These are phyloP conservation scores for Suillus paluster DNA, from an alignment of 768 basidiomycete genomes.

Conservation along the genomic window DNA sequence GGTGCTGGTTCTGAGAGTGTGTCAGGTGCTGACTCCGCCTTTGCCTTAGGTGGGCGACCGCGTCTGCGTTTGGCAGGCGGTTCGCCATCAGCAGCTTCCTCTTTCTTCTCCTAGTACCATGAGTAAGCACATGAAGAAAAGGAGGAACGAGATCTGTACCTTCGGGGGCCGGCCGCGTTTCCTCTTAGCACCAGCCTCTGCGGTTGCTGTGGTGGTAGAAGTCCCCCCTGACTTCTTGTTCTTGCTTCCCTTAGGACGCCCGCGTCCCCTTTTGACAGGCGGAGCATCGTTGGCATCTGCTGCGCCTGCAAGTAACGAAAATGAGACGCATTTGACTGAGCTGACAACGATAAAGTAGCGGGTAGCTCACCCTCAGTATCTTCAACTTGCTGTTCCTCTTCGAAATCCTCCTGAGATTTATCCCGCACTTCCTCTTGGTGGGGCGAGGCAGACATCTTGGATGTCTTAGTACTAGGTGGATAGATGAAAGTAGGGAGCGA, in stretches of 20 bases:
- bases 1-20: conserved; percentile 27
- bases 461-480: conserved; percentile 18
- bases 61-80: conserved; percentile 65
- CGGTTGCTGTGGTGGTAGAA: conserved; percentile 31
- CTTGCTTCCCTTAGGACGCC: conserved; percentile 90
- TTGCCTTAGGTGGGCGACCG: conserved; percentile 77
- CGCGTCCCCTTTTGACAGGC: conserved; percentile 77
- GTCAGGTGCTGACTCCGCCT: conserved; percentile 47
- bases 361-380: conserved; percentile 35
- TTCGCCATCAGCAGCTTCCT: conserved; percentile 56
- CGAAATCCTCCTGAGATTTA: conserved; percentile 63
- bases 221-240: conserved; percentile 56
- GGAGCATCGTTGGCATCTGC: conserved; percentile 42
- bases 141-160: conserved; percentile 35
- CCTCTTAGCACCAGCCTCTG: conserved; percentile 40
- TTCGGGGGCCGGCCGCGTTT: conserved; percentile 58
- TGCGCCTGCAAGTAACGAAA: conserved; percentile 39
- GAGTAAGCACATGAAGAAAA: conserved; percentile 26
- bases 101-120: conserved; percentile 37
- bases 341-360: conserved; percentile 16
- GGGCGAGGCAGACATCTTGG: conserved; percentile 66
- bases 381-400: conserved; percentile 42
- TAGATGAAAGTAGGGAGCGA: conserved; percentile 23
- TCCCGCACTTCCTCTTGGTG: conserved; percentile 58
- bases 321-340: conserved; percentile 22